These are phyloP conservation scores for Backusella tuberculispora DNA, from an alignment of 192 early-diverging fungal genomes.

Conservation along the genomic window DNA sequence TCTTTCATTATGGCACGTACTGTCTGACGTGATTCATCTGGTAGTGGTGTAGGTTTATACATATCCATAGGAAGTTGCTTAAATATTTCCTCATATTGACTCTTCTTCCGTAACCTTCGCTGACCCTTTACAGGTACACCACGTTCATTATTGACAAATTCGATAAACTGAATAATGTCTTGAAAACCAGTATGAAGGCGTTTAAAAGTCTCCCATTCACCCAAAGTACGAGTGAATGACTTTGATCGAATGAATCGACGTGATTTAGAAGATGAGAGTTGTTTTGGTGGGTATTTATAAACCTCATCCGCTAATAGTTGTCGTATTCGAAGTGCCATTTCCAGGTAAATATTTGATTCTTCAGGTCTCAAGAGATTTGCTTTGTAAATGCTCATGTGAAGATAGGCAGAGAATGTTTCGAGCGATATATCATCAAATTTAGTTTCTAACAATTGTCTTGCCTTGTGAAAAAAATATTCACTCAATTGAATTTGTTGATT, in stretches of 20 bases:
- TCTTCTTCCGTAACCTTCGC: background rate
- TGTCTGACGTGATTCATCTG: background rate
- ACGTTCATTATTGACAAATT: constrained; percentile 25
- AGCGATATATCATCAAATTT: constrained; percentile 25
- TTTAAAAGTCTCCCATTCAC: constrained; percentile 21
- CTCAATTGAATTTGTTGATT: background rate
- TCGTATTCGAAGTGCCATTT: constrained; percentile 26
- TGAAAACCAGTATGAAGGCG: constrained; percentile 17
- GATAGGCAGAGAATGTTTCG: constrained; percentile 14
- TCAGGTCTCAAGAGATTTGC: constrained; percentile 7
- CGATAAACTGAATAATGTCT: background rate
- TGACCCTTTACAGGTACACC: constrained; percentile 19
- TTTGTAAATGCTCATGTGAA: constrained; percentile 24
- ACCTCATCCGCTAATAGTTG: constrained; percentile 4
- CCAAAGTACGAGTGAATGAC: background rate
- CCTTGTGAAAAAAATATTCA: constrained; percentile 26
- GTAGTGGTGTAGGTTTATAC: background rate
- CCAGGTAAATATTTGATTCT: constrained; percentile 21
- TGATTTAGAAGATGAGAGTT: background rate
- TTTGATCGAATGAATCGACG: background rate
- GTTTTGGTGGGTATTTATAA: background rate
- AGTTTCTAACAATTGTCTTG: background rate
- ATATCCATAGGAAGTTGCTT: background rate
- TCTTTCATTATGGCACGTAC: constrained; percentile 21
- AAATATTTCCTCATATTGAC: background rate